A percentile compares a stretch with the other conserved stretches of the same genome.
Conservation (phyloP, 2,329 filamentous ascomycete species). For the Chaetomium olivaceum region DNA sequence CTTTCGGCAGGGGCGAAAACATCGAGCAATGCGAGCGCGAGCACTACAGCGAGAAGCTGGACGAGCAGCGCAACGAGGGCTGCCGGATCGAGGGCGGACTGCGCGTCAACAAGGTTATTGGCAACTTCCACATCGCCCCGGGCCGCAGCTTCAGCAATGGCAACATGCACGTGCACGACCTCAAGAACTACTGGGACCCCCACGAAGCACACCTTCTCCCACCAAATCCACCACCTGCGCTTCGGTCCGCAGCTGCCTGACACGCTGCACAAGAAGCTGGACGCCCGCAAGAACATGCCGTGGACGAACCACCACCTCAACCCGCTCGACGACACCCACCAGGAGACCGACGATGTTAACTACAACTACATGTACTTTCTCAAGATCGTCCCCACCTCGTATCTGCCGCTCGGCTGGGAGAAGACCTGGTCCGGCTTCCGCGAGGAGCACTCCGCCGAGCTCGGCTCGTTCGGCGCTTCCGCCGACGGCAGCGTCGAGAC, state of each 20-base stretch:
- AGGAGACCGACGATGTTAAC: constrained; percentile 76
- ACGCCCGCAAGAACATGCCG: constrained; percentile 50
- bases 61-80: constrained; percentile 85
- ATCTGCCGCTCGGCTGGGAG: constrained; percentile 88
- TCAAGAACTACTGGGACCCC: constrained; percentile 90
- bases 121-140: constrained; percentile 97
- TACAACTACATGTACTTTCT: constrained; percentile 99
- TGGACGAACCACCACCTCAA: constrained; percentile 94
- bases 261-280: constrained; percentile 62
- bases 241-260: constrained; percentile 92
- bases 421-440: constrained; percentile 49
- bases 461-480: constrained; percentile 68
- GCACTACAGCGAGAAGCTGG: constrained; percentile 86
- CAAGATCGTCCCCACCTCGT: constrained; percentile 96
- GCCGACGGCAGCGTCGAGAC: constrained; percentile 85
- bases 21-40: constrained; percentile 96
- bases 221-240: constrained; percentile 82
- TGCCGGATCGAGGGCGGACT: constrained; percentile 91
- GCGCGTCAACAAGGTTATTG: constrained; percentile 96
- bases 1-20: constrained; percentile 86
- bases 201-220: constrained; percentile 81
- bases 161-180: constrained; percentile 96
- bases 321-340: constrained; percentile 78
- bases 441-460: constrained; percentile 56
- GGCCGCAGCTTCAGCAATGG: constrained; percentile 94